Percentiles rank a stretch among this genome's conserved stretches.
Evolutionary conservation across 306 rosid genomes (phyloP).

Genomic region (Medicago truncatula): MtrunA17r5.0-ANR NC_053045.1:10732001-10732500

Average conservation of each 20-base stretch:
- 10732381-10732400: constrained; percentile 76
- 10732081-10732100: constrained; percentile 59
- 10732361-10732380: constrained; percentile 78
- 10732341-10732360: constrained; percentile 81
- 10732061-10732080: constrained; percentile 69
- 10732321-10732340: constrained; percentile 69
- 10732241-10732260: constrained; percentile 79
- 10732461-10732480: constrained; percentile 79
- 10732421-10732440: constrained; percentile 81
- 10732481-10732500: constrained; percentile 64
- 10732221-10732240: constrained; percentile 86
- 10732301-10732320: constrained; percentile 43
- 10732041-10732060: constrained; percentile 68
- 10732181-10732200: constrained; percentile 62
- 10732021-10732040: constrained; percentile 50
- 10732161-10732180: constrained; percentile 43
- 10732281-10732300: constrained; percentile 71
- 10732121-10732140: constrained; percentile 54
- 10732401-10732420: constrained; percentile 80
- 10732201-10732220: constrained; percentile 86
- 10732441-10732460: constrained; percentile 77
- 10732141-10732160: constrained; percentile 52
- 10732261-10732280: constrained; percentile 78
- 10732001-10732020: constrained; percentile 54
- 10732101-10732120: constrained; percentile 52